phyloP scores from a whole-genome alignment of 2,329 filamentous ascomycete species.

The Xylariomycetidae sp. region DNA sequence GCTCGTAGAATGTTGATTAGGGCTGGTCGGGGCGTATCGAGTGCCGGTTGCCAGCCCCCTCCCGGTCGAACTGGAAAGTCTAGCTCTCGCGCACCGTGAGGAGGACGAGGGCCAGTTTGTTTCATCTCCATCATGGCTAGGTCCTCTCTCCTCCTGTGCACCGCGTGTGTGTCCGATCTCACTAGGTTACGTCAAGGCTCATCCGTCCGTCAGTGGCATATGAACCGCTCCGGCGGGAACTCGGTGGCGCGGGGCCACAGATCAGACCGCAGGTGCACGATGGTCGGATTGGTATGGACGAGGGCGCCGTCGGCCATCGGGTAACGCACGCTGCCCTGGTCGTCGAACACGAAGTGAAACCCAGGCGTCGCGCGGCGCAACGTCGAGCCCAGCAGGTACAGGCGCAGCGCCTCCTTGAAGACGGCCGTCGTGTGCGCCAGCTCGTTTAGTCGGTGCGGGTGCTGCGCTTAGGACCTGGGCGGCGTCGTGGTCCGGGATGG shows the following conservation, averaged over 20 bases:
- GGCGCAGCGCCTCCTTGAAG: constrained; percentile 47
- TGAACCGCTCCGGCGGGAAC: constrained; percentile 36
- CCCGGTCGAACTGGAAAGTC: constrained; percentile 14
- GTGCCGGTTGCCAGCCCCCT: constrained; percentile 4
- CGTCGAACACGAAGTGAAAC: constrained; percentile 1
- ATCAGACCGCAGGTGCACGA: constrained; percentile 3
- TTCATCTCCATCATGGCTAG: constrained; percentile 23
- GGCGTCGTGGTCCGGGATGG: constrained; percentile 23
- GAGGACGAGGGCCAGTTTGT: too few relatives aligned
- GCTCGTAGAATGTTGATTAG: not conserved
- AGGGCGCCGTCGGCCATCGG: constrained; percentile 4
- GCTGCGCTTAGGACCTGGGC: constrained; percentile 31
- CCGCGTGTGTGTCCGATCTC: constrained; percentile 25
- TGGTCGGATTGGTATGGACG: constrained; percentile 1
- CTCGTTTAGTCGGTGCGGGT: constrained; percentile 41
- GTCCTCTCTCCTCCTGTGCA: constrained; percentile 26
- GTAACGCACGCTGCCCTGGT: constrained; percentile 2
- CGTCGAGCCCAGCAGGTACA: constrained; percentile 2
- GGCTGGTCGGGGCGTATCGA: constrained; percentile 2
- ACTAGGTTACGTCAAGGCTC: constrained; percentile 9
- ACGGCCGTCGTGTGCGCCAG: constrained; percentile 49
- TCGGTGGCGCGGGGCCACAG: constrained; percentile 29
- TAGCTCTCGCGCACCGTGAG: constrained; percentile 16
- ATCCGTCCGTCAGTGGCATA: too few relatives aligned
- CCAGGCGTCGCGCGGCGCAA: constrained; percentile 1